Base-by-base conservation (phyloP, 2,329 filamentous ascomycete species). In the Macroventuria anomochaeta region DNA sequence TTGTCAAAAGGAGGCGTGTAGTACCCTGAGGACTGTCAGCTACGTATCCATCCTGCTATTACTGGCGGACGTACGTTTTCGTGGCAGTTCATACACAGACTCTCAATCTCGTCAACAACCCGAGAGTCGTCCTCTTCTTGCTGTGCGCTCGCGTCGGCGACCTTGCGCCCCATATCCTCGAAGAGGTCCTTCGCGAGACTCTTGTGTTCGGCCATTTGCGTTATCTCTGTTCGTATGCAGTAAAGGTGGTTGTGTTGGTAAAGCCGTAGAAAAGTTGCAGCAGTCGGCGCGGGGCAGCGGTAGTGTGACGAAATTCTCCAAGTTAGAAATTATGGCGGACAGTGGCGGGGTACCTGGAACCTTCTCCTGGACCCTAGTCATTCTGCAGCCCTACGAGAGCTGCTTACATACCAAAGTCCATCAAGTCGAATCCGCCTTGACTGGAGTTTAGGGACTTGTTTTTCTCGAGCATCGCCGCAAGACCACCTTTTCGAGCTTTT, bases 1-100 rank as follows among this genome's bases (percentile, higher is more conserved):
- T 86, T 13, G 96, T 96, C 48, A 99, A 86, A 36, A 99, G 86
- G 18, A 99, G 84, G 54, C 88, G 85, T 12, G 95, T 99, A 1
- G 81, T 85, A 67, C 95, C 95, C 90, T 96, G 57, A 2, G 17
- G n/a, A 26, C 23, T 26, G 18, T 72, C 42, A 70, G 63, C 23
- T 50, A 17, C 37, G 36, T 33, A 20, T 21, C 10, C 32, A 37
- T 51, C 61, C 52, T 40, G 46, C 26, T 20, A 3, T 3, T 13
- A 13, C 2, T 10, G 20, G 18, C 28, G 6, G 2, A 37, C 73
- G 34, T 63, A 78, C 77, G 61, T 82, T 68, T 43, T 79, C 78
- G 59, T 81, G 79, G 62, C 80, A 83, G 70, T 82, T 82, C 79
- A 83, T 82, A 69, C 80, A 83, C 60, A 82, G 67, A 57, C 77